Conservation (phyloP, 2,329 filamentous ascomycete genomes). For the Talaromyces amestolkiae region DNA sequence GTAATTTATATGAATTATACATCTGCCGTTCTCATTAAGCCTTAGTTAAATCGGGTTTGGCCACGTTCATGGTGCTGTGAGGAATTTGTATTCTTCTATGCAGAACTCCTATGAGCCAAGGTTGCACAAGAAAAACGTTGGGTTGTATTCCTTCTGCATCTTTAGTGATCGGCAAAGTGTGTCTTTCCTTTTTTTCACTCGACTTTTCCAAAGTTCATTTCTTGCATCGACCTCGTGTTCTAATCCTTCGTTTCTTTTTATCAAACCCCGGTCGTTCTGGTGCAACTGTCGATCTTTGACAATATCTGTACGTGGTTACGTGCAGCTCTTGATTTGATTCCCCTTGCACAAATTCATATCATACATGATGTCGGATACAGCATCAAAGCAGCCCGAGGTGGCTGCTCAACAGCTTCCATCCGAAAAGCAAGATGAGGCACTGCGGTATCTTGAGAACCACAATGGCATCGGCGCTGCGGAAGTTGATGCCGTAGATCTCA, state of each 20-base stretch:
- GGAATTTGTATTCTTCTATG: neutral
- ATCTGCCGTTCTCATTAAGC: neutral
- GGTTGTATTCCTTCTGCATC: neutral
- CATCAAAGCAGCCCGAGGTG: slow-evolving; percentile 2
- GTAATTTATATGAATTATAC: neutral
- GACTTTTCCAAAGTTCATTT: neutral
- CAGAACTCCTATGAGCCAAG: neutral
- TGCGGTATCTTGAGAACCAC: slow-evolving; percentile 41
- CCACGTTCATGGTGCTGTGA: neutral
- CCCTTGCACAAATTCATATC: neutral
- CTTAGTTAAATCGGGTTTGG: neutral
- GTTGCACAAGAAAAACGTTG: neutral
- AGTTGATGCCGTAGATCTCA: slow-evolving; percentile 40
- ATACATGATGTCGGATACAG: slow-evolving; percentile 10
- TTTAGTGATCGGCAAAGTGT: neutral
- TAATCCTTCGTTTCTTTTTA: neutral
- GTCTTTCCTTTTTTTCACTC: neutral
- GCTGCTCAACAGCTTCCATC: slow-evolving; percentile 4
- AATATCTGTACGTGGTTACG: neutral
- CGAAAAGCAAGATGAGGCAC: slow-evolving; percentile 25
- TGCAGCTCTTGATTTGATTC: neutral
- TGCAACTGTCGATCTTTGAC: neutral
- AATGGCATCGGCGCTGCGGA: slow-evolving; percentile 27
- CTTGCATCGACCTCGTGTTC: neutral
- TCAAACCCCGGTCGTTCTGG: neutral